Conservation (phyloP, 2,329 filamentous ascomycete species). For the Xylaria sp. region DNA sequence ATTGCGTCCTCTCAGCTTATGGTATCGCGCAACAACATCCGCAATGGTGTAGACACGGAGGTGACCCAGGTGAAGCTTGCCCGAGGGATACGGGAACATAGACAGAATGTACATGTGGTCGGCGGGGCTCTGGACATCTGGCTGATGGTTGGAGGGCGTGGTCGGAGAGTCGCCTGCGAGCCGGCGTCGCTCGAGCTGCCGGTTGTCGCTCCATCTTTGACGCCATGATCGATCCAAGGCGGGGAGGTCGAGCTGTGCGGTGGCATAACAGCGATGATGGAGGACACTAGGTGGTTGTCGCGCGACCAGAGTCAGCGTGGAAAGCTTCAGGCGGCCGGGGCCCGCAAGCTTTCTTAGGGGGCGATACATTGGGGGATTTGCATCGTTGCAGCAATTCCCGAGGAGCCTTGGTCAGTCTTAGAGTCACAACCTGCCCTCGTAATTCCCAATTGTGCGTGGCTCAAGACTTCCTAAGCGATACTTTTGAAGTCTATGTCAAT, state of each 20-base stretch:
- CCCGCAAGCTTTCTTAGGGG: slow-evolving; percentile 40
- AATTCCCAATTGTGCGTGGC: background rate
- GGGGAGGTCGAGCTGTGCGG: slow-evolving; percentile 55
- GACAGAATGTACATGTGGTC: slow-evolving; percentile 76
- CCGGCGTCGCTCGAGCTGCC: slow-evolving; percentile 9
- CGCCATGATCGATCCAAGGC: slow-evolving; percentile 65
- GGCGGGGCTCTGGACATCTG: slow-evolving; percentile 39
- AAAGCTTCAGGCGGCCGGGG: slow-evolving; percentile 38
- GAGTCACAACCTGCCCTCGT: background rate
- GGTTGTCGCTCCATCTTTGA: slow-evolving; percentile 52
- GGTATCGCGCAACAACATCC: slow-evolving; percentile 82
- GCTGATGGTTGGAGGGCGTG: slow-evolving; percentile 14
- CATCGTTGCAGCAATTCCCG: slow-evolving; percentile 34
- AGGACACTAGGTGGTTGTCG: slow-evolving; percentile 14
- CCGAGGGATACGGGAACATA: slow-evolving; percentile 95
- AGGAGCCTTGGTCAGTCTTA: background rate
- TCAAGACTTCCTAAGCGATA: background rate
- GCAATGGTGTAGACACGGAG: slow-evolving; percentile 90
- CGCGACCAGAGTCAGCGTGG: slow-evolving; percentile 20
- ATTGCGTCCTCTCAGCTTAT: slow-evolving; percentile 76
- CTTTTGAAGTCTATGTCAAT: slow-evolving; percentile 5
- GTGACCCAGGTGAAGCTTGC: slow-evolving; percentile 86
- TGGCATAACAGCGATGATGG: slow-evolving; percentile 38
- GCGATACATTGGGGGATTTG: slow-evolving; percentile 40
- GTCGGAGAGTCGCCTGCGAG: background rate